phyloP scores from a whole-genome alignment of 2,329 filamentous ascomycete species.

The Alternaria metachromatica region DNA sequence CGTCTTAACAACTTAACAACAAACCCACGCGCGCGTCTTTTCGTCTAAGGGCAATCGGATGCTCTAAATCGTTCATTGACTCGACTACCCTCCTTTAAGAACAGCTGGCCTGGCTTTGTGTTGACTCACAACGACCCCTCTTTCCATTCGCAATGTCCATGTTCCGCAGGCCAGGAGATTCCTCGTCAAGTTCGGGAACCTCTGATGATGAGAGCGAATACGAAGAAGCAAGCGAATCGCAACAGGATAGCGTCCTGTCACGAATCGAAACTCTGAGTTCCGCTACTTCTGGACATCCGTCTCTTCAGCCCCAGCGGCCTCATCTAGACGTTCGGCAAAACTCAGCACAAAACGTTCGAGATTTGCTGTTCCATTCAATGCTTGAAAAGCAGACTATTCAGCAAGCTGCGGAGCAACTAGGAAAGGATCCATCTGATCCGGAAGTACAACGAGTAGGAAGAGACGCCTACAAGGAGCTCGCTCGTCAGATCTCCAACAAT shows the following conservation, averaged over 20 bases:
- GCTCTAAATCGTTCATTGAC: neutral
- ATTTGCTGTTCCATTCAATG: constrained; percentile 54
- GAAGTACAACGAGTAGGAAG: constrained; percentile 47
- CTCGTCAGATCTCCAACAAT: constrained; percentile 47
- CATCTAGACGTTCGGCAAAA: constrained; percentile 25
- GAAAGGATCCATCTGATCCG: constrained; percentile 40
- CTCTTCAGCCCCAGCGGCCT: constrained; percentile 14
- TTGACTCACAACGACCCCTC: neutral
- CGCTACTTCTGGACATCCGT: constrained; percentile 20
- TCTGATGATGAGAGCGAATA: constrained; percentile 31
- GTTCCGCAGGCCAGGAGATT: constrained; percentile 45
- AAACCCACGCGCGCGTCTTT: neutral
- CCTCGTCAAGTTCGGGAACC: constrained; percentile 38
- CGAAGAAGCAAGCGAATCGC: constrained; percentile 18
- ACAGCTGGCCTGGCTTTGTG: neutral
- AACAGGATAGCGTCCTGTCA: constrained; percentile 30
- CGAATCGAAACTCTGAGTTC: constrained; percentile 40
- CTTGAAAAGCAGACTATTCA: constrained; percentile 53
- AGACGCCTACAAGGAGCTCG: constrained; percentile 49
- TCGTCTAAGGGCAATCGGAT: constrained; percentile 3
- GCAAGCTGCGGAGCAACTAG: constrained; percentile 48
- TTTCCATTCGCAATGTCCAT: constrained; percentile 33
- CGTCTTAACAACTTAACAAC: constrained; percentile 8
- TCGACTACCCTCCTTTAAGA: neutral
- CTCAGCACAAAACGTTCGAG: constrained; percentile 38